phyloP scores from a whole-genome alignment of 2,329 filamentous ascomycete genomes.

The Cercospora sesami region DNA sequence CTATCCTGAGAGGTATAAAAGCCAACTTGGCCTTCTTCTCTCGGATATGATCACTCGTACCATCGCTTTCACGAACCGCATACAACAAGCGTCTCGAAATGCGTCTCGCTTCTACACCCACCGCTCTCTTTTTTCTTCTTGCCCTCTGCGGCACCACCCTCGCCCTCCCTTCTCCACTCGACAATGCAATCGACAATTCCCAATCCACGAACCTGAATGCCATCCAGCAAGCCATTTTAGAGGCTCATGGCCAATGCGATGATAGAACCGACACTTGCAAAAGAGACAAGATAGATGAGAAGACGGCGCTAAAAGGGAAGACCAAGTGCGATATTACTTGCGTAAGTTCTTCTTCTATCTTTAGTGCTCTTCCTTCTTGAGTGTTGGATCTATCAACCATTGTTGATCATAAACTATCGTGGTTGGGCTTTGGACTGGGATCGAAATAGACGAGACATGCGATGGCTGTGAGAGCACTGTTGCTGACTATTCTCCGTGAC shows the following conservation, averaged over 20 bases:
- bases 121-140: background rate
- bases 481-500: too few species aligned
- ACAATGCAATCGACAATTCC: background rate
- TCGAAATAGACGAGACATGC: too few species aligned
- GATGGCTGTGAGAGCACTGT: too few species aligned
- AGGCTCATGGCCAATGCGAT: background rate
- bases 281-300: background rate
- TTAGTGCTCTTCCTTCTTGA: background rate
- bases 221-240: background rate
- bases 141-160: background rate
- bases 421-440: too few species aligned
- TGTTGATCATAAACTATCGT: background rate
- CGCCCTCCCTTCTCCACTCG: background rate
- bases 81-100: background rate
- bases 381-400: too few species aligned
- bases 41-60: background rate
- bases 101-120: background rate
- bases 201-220: background rate
- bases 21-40: too few species aligned
- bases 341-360: background rate
- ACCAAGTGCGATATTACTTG: background rate
- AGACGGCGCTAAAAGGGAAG: background rate
- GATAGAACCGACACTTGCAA: background rate
- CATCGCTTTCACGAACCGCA: background rate
- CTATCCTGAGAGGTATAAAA: too few species aligned